These are phyloP conservation scores for Fusarium verticillioides DNA, from an alignment of 2,329 filamentous ascomycete genomes.

Conservation along the genomic window DNA sequence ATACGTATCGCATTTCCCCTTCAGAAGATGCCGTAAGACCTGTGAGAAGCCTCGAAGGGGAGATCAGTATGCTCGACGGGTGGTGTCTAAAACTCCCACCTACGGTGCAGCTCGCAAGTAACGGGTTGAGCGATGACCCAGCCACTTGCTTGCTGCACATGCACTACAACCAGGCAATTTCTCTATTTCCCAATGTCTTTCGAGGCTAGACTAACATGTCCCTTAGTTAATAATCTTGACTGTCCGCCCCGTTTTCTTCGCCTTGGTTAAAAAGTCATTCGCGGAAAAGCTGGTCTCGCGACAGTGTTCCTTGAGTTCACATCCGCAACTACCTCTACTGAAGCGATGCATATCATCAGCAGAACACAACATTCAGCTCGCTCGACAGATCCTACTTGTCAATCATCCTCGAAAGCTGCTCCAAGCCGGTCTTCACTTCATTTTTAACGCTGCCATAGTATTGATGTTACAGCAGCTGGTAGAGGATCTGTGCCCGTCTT, in stretches of 20 bases:
- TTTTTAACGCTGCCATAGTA: conserved; percentile 62
- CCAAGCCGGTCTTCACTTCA: conserved; percentile 58
- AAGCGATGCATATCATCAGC: conserved; percentile 57
- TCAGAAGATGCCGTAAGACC: conserved; percentile 42
- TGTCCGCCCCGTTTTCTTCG: conserved; percentile 60
- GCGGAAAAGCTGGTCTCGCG: conserved; percentile 53
- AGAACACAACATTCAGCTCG: conserved; percentile 58
- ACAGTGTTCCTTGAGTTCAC: conserved; percentile 36
- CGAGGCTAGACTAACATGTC: neutral
- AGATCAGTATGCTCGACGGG: conserved; percentile 54
- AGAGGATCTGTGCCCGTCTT: conserved; percentile 45
- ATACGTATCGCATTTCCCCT: conserved; percentile 57
- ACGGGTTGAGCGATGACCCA: conserved; percentile 53
- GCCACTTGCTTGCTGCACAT: conserved; percentile 60
- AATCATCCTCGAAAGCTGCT: conserved; percentile 54
- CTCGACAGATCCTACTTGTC: conserved; percentile 52
- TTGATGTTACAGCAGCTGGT: conserved; percentile 59
- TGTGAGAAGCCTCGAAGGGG: conserved; percentile 51
- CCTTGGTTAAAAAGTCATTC: conserved; percentile 59
- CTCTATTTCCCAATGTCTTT: neutral
- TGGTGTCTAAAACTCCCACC: conserved; percentile 55
- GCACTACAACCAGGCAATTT: conserved; percentile 56
- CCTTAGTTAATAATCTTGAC: conserved; percentile 58
- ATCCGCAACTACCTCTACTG: conserved; percentile 47
- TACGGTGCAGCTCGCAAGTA: conserved; percentile 51